A percentile compares a stretch with the other conserved stretches of the same genome.
These are phyloP conservation scores for Trichoderma citrinoviride DNA, from an alignment of 2,329 filamentous ascomycete species.

Conservation along the genomic window DNA sequence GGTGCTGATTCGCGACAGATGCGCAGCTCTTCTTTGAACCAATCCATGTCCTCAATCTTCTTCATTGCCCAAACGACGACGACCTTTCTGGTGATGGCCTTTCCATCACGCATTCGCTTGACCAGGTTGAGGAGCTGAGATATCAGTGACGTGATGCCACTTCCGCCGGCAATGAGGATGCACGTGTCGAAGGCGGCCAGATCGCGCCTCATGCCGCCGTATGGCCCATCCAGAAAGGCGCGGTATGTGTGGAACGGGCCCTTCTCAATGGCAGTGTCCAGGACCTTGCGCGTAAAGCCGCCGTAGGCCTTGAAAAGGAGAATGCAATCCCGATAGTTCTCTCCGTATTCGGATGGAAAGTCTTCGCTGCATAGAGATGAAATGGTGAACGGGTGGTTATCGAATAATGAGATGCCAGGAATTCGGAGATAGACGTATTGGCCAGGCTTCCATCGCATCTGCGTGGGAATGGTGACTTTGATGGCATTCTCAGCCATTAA, in stretches of 20 bases:
- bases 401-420: slow-evolving; percentile 84
- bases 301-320: slow-evolving; percentile 89
- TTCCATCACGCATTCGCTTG: slow-evolving; percentile 92
- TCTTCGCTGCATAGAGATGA: slow-evolving; percentile 89
- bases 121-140: slow-evolving; percentile 91
- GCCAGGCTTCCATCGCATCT: slow-evolving; percentile 87
- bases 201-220: slow-evolving; percentile 88
- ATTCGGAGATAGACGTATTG: slow-evolving; percentile 95
- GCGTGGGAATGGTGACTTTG: slow-evolving; percentile 91
- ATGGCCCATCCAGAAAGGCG: slow-evolving; percentile 89
- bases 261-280: slow-evolving; percentile 79
- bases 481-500: slow-evolving; percentile 91
- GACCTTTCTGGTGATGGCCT: slow-evolving; percentile 86
- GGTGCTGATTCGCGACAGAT: slow-evolving; percentile 90
- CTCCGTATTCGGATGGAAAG: slow-evolving; percentile 87
- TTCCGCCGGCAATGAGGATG: slow-evolving; percentile 88
- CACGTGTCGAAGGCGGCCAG: slow-evolving; percentile 92
- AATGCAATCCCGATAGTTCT: slow-evolving; percentile 82
- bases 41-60: slow-evolving; percentile 89
- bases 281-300: slow-evolving; percentile 82
- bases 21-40: slow-evolving; percentile 92
- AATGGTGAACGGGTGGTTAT: slow-evolving; percentile 95
- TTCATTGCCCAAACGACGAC: slow-evolving; percentile 94
- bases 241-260: slow-evolving; percentile 90
- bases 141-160: slow-evolving; percentile 89